A percentile compares a stretch with the other conserved stretches of the same genome.
phyloP scores from a whole-genome alignment of 352 stramenopile species.

The Phytophthora cryptogea region DNA sequence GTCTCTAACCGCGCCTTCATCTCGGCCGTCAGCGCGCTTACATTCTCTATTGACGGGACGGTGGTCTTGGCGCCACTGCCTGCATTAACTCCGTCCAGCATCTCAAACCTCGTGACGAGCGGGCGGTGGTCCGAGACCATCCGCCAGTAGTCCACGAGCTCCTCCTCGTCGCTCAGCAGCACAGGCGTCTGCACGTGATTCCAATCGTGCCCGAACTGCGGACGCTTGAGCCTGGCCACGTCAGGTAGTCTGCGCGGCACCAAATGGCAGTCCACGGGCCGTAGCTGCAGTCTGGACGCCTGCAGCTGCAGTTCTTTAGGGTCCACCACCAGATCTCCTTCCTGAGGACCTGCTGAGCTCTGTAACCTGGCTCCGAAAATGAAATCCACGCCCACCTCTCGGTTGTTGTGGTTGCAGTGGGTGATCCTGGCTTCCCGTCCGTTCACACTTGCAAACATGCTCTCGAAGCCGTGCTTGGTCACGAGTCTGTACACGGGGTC shows the following conservation, averaged over 20 bases:
- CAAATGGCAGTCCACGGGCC: slow-evolving; percentile 61
- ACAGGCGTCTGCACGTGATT: slow-evolving; percentile 43
- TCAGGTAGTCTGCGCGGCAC: slow-evolving; percentile 69
- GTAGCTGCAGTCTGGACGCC: slow-evolving; percentile 46
- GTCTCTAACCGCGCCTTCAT: slow-evolving; percentile 30
- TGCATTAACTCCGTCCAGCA: slow-evolving; percentile 25
- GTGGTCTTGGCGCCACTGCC: slow-evolving; percentile 2
- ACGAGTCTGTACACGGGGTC: slow-evolving; percentile 82
- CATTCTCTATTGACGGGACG: slow-evolving; percentile 24
- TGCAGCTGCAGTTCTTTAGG: slow-evolving; percentile 8
- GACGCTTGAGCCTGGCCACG: slow-evolving; percentile 70
- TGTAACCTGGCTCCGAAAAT: slow-evolving; percentile 75
- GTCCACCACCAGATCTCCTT: not conserved
- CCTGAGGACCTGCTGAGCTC: not conserved
- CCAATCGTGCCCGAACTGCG: slow-evolving; percentile 80
- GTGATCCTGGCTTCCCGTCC: slow-evolving; percentile 83
- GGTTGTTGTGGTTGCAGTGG: slow-evolving; percentile 91
- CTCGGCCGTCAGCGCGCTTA: slow-evolving; percentile 24
- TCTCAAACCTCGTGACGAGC: slow-evolving; percentile 66
- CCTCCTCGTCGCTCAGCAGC: slow-evolving; percentile 53
- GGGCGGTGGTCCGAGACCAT: slow-evolving; percentile 82
- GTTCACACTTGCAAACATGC: slow-evolving; percentile 76
- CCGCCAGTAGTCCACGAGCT: slow-evolving; percentile 83
- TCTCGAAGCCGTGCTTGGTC: slow-evolving; percentile 70
- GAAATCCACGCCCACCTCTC: slow-evolving; percentile 86